These are phyloP conservation scores for Echinosophora koreensis DNA, from an alignment of 306 rosid species.

Conservation along the genomic window DNA sequence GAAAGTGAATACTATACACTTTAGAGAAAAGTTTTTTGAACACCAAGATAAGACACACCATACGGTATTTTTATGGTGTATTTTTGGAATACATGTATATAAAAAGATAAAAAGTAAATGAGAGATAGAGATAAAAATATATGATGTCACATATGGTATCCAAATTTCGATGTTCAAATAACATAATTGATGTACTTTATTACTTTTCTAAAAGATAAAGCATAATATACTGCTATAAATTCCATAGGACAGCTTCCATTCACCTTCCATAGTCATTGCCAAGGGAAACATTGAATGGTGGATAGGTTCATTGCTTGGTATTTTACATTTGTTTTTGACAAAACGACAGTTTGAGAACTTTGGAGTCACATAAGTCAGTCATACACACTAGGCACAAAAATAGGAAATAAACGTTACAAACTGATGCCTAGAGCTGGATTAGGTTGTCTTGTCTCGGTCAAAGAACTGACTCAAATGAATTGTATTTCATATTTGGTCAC, in stretches of 20 bases:
- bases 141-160: no score
- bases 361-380: not conserved
- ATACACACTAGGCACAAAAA: slow-evolving; percentile 4
- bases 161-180: no score
- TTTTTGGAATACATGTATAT: no score
- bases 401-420: not conserved
- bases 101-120: no score
- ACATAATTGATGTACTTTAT: no score
- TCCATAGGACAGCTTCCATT: slow-evolving; percentile 55
- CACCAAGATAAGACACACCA: no score
- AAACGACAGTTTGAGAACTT: not conserved
- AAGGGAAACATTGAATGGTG: slow-evolving; percentile 4
- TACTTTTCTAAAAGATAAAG: slow-evolving; percentile 43
- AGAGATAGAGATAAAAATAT: no score
- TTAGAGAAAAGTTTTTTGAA: no score
- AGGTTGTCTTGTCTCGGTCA: slow-evolving; percentile 39
- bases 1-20: slow-evolving; percentile 42
- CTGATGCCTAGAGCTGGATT: not conserved
- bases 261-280: slow-evolving; percentile 53
- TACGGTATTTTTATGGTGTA: no score
- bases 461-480: slow-evolving; percentile 29
- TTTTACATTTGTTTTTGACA: slow-evolving; percentile 27
- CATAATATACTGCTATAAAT: not conserved
- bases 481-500: slow-evolving; percentile 21
- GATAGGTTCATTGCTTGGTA: slow-evolving; percentile 39